Conservation (phyloP, 129 eudicot genomes). For the Lactuca saligna region DNA sequence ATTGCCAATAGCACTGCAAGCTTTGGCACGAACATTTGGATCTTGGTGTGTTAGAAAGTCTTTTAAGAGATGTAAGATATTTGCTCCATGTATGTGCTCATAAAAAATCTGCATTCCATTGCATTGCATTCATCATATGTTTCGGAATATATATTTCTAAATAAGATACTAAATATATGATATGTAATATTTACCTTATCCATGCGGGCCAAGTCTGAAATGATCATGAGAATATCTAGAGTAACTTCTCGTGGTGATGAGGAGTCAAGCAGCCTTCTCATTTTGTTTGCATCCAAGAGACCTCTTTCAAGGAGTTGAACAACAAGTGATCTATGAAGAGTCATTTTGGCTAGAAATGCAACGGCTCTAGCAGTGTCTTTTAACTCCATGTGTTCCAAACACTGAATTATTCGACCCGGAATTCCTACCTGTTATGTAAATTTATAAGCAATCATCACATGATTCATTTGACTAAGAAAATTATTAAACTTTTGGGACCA, state of each 20-base stretch:
- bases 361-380: conserved; percentile 79
- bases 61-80: conserved; percentile 60
- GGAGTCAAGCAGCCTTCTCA: conserved; percentile 63
- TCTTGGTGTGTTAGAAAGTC: conserved; percentile 73
- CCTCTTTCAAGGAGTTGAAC: conserved; percentile 77
- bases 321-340: conserved; percentile 62
- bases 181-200: conserved; percentile 56
- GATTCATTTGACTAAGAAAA: neutral
- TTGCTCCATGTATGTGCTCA: conserved; percentile 71
- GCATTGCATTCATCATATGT: conserved; percentile 17
- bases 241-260: conserved; percentile 87
- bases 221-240: conserved; percentile 68
- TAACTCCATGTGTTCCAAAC: conserved; percentile 72
- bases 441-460: conserved; percentile 2
- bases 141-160: too few relatives aligned
- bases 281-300: conserved; percentile 61
- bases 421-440: conserved; percentile 64
- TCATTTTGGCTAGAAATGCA: conserved; percentile 91
- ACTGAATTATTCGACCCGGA: conserved; percentile 58
- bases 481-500: too few relatives aligned
- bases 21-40: conserved; percentile 80
- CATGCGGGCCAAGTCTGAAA: conserved; percentile 97
- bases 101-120: conserved; percentile 63
- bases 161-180: neutral
- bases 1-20: conserved; percentile 92